Conservation (phyloP, 495 filamentous ascomycete species). For the Durotheca rogersii region DNA sequence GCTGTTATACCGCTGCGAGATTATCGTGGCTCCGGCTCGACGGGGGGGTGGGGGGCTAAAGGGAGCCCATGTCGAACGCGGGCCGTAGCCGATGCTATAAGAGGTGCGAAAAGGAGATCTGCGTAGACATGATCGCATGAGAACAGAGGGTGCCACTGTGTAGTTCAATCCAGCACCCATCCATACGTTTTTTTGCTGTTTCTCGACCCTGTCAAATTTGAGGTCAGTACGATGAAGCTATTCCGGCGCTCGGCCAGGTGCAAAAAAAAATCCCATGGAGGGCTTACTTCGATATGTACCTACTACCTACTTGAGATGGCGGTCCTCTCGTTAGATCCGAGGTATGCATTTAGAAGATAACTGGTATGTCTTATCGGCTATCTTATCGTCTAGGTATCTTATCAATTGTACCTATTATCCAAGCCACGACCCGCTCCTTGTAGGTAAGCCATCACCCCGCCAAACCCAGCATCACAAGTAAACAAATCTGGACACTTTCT, state of each 20-base stretch:
- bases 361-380: not conserved
- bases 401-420: constrained; percentile 8
- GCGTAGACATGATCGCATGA: constrained; percentile 41
- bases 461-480: constrained; percentile 29
- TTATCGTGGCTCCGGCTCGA: constrained; percentile 12
- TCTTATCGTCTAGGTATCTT: constrained; percentile 8
- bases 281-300: too few relatives aligned
- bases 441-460: constrained; percentile 38
- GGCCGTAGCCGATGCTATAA: constrained; percentile 38
- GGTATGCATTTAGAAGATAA: not conserved
- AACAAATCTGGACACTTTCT: constrained; percentile 24
- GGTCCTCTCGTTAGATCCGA: too few relatives aligned
- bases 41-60: not conserved
- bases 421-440: too few relatives aligned
- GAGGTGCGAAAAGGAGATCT: constrained; percentile 42
- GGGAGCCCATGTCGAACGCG: constrained; percentile 10
- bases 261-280: not conserved
- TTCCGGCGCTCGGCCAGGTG: not conserved
- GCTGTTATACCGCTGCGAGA: constrained; percentile 17
- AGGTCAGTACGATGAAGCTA: not conserved
- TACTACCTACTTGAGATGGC: too few relatives aligned
- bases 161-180: constrained; percentile 31
- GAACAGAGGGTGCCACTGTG: constrained; percentile 16
- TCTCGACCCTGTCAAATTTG: constrained; percentile 4
- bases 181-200: constrained; percentile 28